These are phyloP conservation scores for Saccharomyces hybrid DNA, from an alignment of 1,139 yeast species.

Conservation along the genomic window DNA sequence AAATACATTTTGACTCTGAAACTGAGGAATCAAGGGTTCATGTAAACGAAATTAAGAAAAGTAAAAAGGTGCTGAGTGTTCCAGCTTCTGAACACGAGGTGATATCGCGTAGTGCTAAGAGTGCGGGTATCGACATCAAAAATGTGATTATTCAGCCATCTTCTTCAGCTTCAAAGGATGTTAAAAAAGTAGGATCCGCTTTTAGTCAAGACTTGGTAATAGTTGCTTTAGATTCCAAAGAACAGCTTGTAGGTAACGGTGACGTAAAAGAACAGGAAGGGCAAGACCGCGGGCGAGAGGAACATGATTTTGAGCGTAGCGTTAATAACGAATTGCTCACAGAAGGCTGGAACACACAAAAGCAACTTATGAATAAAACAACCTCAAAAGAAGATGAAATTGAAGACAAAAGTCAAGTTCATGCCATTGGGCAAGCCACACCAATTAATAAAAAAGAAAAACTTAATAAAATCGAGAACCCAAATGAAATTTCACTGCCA, in stretches of 20 bases:
- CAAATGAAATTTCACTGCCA: neutral
- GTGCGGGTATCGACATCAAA: neutral
- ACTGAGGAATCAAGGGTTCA: neutral
- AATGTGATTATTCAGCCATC: neutral
- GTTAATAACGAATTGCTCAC: too few species aligned
- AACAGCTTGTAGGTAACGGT: neutral
- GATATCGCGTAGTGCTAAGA: neutral
- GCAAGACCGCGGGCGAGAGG: too few species aligned
- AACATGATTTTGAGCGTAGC: too few species aligned
- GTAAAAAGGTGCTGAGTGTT: neutral
- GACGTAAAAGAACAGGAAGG: neutral
- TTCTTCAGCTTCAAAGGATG: neutral
- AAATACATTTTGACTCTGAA: neutral
- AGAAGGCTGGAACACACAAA: too few species aligned
- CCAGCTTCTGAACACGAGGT: neutral
- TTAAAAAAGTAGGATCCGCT: neutral
- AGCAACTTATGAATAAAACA: too few species aligned
- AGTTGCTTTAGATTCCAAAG: neutral
- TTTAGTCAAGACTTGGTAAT: neutral
- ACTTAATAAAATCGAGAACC: neutral
- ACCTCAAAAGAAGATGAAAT: too few species aligned
- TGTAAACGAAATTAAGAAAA: neutral
- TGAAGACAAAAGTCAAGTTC: too few species aligned
- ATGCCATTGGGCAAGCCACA: too few species aligned
- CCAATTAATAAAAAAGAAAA: too few species aligned